phyloP scores from a whole-genome alignment of 371 early-diverging fungal species.

The Circinella minor region DNA sequence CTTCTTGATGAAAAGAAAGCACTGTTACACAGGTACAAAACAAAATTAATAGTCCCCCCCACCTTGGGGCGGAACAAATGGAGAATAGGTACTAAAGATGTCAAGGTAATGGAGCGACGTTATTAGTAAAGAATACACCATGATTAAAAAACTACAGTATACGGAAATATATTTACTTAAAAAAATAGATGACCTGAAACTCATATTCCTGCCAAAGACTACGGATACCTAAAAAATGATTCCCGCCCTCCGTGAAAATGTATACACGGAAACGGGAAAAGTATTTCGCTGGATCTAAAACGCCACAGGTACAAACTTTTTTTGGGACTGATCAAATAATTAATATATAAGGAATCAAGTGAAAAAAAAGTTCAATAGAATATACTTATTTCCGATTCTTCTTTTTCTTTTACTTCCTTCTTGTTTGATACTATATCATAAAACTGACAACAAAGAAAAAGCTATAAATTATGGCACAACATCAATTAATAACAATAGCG shows the following conservation, averaged over 20 bases:
- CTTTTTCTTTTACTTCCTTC: not conserved
- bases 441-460: not conserved
- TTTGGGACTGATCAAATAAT: not conserved
- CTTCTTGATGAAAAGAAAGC: not conserved
- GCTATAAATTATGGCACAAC: not conserved
- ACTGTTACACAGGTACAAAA: not conserved
- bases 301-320: constrained; percentile 3
- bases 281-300: constrained; percentile 8
- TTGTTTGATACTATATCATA: not conserved
- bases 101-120: too few species aligned
- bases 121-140: too few species aligned
- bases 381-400: not conserved
- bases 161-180: too few species aligned
- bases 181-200: too few species aligned
- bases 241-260: not conserved
- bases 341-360: not conserved
- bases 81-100: not conserved
- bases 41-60: not conserved
- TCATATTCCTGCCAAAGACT: not conserved
- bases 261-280: constrained; percentile 2
- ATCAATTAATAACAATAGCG: not conserved
- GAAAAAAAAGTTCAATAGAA: not conserved
- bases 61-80: not conserved
- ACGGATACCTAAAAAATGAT: not conserved
- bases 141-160: too few species aligned